phyloP scores from a whole-genome alignment of 306 rosid genomes.

The Glycine soja region DNA sequence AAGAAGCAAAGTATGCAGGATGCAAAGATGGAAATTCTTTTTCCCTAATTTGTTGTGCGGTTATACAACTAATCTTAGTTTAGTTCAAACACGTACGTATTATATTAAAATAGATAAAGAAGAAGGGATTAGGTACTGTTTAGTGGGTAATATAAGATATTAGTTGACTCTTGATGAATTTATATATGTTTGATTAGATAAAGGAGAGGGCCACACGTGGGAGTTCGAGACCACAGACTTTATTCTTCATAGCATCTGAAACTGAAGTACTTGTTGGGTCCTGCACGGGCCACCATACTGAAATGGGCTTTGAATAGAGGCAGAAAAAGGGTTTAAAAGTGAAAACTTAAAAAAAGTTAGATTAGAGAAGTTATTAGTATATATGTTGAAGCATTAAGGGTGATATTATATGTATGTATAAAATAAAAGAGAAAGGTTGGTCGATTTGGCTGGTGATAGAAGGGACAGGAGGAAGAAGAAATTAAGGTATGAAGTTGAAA shows the following conservation, averaged over 20 bases:
- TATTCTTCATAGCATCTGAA: neutral
- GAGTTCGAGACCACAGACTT: conserved; percentile 14
- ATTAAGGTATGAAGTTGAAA: no score
- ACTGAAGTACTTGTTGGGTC: conserved; percentile 9
- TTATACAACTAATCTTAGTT: neutral
- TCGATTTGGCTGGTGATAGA: neutral
- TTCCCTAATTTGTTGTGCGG: neutral
- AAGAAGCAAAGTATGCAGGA: neutral
- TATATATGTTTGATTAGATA: conserved; percentile 9
- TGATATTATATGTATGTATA: neutral
- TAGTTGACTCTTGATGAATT: conserved; percentile 36
- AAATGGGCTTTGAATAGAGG: neutral
- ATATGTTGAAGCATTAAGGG: no score
- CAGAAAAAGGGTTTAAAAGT: neutral
- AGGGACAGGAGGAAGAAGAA: neutral
- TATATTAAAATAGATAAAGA: neutral
- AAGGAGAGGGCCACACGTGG: conserved; percentile 41
- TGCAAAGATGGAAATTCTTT: neutral
- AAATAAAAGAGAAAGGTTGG: neutral
- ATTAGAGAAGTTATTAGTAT: neutral
- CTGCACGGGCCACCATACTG: neutral
- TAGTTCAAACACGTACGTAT: neutral
- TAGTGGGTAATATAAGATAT: conserved; percentile 34
- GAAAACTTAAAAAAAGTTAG: neutral
- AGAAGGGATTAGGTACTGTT: conserved; percentile 1